Conservation (phyloP, 257 asterid genomes). For the Salvia rosmarinus region DNA sequence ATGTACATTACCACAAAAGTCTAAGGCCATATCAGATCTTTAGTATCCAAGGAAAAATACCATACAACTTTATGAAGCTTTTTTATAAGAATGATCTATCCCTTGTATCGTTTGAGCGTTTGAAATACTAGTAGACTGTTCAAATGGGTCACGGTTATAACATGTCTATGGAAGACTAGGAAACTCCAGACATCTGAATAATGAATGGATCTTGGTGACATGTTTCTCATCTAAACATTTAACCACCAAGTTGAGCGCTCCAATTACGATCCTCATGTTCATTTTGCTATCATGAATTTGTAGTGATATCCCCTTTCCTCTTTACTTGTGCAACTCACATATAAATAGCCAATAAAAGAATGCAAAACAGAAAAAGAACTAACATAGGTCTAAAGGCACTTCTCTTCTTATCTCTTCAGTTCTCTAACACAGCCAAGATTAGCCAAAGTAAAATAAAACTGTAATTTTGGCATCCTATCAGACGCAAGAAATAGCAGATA, state of each 20-base stretch:
- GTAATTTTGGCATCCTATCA: slow-evolving; percentile 1
- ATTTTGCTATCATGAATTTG: not conserved
- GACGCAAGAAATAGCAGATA: not conserved
- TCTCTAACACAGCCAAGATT: not conserved
- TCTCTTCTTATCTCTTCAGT: not conserved
- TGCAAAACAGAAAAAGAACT: not conserved
- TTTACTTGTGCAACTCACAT: not conserved
- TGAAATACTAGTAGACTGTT: too few species aligned
- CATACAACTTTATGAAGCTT: not conserved
- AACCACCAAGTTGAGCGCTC: not conserved
- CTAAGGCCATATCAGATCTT: too few species aligned
- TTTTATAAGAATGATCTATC: too few species aligned
- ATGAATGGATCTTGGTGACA: not conserved
- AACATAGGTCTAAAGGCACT: not conserved
- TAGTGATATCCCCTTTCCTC: not conserved
- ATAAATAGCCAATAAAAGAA: not conserved
- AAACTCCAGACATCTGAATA: not conserved
- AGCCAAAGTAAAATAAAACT: not conserved
- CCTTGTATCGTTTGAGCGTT: not conserved
- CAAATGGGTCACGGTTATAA: not conserved
- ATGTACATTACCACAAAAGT: too few species aligned
- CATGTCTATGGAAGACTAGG: not conserved
- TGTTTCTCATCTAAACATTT: not conserved
- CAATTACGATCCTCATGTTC: not conserved
- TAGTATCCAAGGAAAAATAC: not conserved